Evolutionary conservation across 169 alveolate genomes (phyloP), one percentile per base, ranked within the genome.

Genomic region (Plasmodium vinckei): DNA sequence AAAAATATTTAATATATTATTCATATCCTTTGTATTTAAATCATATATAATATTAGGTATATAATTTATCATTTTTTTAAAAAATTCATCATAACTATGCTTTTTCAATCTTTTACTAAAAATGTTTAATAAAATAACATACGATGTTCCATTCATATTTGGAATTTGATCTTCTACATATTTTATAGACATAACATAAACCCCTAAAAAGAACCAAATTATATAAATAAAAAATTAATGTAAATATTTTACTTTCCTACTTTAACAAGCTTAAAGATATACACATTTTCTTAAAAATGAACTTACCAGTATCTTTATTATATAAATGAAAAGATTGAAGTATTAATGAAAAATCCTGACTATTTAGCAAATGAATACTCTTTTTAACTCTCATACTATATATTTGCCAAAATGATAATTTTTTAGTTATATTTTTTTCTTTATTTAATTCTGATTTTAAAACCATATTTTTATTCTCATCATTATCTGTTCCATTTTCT

Each of bases 241-340:
- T 33, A 33, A 3, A 0, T 33, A 33, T 33, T 4, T 33, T 33
- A 33, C 42, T 33, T 33, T 4, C 0, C 7, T 33, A 1, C 5
- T 4, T 33, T 33, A 33, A 4, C 42, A 33, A 33, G 3, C n/a
- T 9, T 33, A 47, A 42, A 10, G 47, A 15, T n/a, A 21, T 47
- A 10, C 9, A 9, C 77, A 69, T 9, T 69, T 69, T 5, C 59
- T n/a, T 47, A 21, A 33, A 9, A 33, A 3, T 5, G 46, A 5
- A 10, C 12, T 64, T 56, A 77, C 88, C 88, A n/a, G 88, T 77
- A 54, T 77, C 88, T 67, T 77, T 77, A 56, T 77, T 77, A 57
- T 77, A 44, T 53, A 77, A 64, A 63, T 77, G 88, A 19, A 77
- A 77, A 42, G 88, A 77, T 57, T 77, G 88, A 51, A 77, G 88